A percentile compares a stretch with the other conserved stretches of the same genome.
Evolutionary conservation across 2,329 filamentous ascomycete genomes (phyloP).

Genomic region (Fusarium chuoi): DNA sequence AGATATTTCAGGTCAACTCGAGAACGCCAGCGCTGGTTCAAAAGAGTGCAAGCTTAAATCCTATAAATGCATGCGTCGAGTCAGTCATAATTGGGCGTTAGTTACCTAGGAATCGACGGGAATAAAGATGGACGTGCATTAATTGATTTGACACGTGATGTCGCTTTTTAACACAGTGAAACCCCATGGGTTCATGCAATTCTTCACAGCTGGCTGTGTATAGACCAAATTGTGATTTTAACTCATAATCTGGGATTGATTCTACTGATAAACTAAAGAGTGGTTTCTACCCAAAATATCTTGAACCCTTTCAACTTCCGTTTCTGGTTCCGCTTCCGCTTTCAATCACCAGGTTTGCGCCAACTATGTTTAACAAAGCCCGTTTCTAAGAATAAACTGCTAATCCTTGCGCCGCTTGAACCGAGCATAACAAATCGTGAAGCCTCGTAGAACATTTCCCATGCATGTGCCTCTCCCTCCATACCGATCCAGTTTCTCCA

Average conservation of each 20-base stretch:
- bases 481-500: neutral
- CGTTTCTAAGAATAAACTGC: constrained; percentile 1
- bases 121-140: neutral
- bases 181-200: neutral
- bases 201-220: neutral
- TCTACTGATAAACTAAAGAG: constrained; percentile 17
- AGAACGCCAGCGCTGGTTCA: neutral
- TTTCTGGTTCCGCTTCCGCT: neutral
- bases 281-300: neutral
- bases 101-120: too few species aligned
- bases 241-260: neutral
- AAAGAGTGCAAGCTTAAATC: constrained; percentile 10
- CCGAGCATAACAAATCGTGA: constrained; percentile 21
- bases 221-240: neutral
- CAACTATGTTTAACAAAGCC: neutral
- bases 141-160: neutral
- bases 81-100: neutral
- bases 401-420: constrained; percentile 10
- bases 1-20: neutral
- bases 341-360: neutral
- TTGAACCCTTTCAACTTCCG: neutral
- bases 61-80: neutral
- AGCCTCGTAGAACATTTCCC: constrained; percentile 17
- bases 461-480: constrained; percentile 1
- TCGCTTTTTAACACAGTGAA: neutral